Evolutionary conservation across 805 yeast species (phyloP), one percentile per base, ranked within the genome.

Genomic region (Brettanomyces nanus): DNA sequence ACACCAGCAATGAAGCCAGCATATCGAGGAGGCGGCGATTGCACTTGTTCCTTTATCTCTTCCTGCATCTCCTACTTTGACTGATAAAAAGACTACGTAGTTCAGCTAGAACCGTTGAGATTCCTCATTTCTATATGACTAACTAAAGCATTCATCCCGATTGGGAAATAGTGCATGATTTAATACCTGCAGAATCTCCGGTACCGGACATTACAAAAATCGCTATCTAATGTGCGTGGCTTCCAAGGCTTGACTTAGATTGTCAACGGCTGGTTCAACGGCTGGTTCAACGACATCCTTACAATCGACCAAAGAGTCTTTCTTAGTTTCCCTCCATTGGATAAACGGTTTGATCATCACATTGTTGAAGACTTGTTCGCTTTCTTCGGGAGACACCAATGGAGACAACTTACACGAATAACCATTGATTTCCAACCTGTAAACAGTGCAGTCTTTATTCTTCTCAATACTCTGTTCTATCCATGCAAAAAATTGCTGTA

Each of bases 1-100:
- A 83, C 76, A 6, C 96, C 97, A 2, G 95, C 95, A 18, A 85
- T 72, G 53, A 86, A 87, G 17, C 95, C 95, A 42, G 79, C 70
- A 46, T 72, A 75, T 40, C 61, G 58, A 9, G 80, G 75, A 2
- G 77, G 75, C 5, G 60, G 58, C 9, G n/a, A n/a, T n/a, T n/a
- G n/a, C n/a, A n/a, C n/a, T n/a, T n/a, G n/a, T n/a, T n/a, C 25
- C 25, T 4, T 13, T n/a, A 1, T 52, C 56, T 26, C 44, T 46
- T 17, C 40, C 37, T 13, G 26, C 45, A 17, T 35, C 42, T 26
- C 39, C 38, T 31, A 22, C 34, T 11, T 22, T 11, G 6, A 14
- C 30, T 11, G 30, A 6, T 18, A 28, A 14, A 28, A 14, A 14
- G 30, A 7, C 15, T 7, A 18, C 15, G 15, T 15, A 11, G n/a